Conservation (phyloP, 202 grass and related monocot species). For the Brachypodium distachyon region DNA sequence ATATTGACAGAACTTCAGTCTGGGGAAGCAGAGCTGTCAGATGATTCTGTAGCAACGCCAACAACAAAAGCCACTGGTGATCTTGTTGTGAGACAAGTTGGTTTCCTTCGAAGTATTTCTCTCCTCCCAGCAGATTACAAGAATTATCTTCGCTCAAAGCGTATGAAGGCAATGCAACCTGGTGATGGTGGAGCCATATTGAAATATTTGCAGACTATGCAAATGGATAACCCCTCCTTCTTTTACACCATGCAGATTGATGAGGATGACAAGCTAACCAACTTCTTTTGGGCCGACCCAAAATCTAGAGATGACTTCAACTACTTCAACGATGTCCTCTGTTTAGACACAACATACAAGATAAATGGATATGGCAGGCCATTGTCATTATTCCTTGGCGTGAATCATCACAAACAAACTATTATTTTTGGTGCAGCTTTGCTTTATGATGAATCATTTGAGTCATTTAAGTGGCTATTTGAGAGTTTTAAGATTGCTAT, state of each 20-base stretch:
- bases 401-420: slow-evolving; percentile 95
- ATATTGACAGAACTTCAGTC: slow-evolving; percentile 72
- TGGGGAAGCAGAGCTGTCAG: slow-evolving; percentile 67
- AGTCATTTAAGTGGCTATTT: slow-evolving; percentile 98
- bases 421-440: slow-evolving; percentile 79
- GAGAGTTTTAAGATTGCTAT: slow-evolving; percentile 93
- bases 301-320: slow-evolving; percentile 90
- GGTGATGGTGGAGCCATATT: slow-evolving; percentile 74
- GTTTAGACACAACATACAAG: slow-evolving; percentile 81
- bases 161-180: slow-evolving; percentile 59
- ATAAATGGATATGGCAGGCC: slow-evolving; percentile 98
- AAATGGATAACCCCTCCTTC: slow-evolving; percentile 76
- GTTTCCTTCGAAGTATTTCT: slow-evolving; percentile 63
- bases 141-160: slow-evolving; percentile 66
- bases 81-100: slow-evolving; percentile 64
- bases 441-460: slow-evolving; percentile 93
- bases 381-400: slow-evolving; percentile 69
- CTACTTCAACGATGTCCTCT: slow-evolving; percentile 76
- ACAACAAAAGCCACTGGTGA: slow-evolving; percentile 69
- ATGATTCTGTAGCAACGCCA: slow-evolving; percentile 73
- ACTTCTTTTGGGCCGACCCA: slow-evolving; percentile 93
- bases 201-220: slow-evolving; percentile 86
- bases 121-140: slow-evolving; percentile 72
- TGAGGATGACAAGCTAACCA: slow-evolving; percentile 93
- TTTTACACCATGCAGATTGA: slow-evolving; percentile 96